Percentiles rank a stretch among this genome's conserved stretches.
These are phyloP conservation scores for Fusarium chuoi DNA, from an alignment of 2,329 filamentous ascomycete genomes.

Conservation along the genomic window DNA sequence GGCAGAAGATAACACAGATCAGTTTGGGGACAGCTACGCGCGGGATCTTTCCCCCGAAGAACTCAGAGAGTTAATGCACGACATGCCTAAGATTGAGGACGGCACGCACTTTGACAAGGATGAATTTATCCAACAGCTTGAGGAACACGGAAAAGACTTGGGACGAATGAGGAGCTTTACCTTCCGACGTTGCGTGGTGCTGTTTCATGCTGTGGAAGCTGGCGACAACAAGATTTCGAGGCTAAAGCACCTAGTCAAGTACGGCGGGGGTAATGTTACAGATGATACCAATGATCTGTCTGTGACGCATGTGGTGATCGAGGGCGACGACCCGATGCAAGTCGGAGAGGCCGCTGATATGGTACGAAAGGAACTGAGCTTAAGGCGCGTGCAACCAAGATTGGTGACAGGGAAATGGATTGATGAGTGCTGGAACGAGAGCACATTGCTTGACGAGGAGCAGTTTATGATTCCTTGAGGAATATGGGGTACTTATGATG, in stretches of 20 bases:
- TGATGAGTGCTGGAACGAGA: constrained; percentile 80
- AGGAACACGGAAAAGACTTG: constrained; percentile 65
- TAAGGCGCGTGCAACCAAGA: constrained; percentile 67
- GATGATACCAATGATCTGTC: constrained; percentile 60
- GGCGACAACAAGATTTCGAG: constrained; percentile 51
- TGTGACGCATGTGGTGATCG: constrained; percentile 78
- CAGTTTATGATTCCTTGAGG: constrained; percentile 53
- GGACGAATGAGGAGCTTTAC: constrained; percentile 60
- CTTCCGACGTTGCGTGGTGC: constrained; percentile 60
- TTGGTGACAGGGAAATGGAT: constrained; percentile 80
- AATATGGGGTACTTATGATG: constrained; percentile 26
- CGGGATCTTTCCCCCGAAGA: constrained; percentile 74
- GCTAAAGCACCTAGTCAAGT: constrained; percentile 69
- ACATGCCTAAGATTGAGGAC: constrained; percentile 62
- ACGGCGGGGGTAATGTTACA: constrained; percentile 72
- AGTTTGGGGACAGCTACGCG: constrained; percentile 84
- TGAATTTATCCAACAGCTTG: constrained; percentile 64
- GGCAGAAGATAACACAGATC: constrained; percentile 74
- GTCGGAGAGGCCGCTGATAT: constrained; percentile 52
- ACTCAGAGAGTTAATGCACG: constrained; percentile 61
- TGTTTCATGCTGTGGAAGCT: constrained; percentile 50
- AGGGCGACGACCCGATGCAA: constrained; percentile 53
- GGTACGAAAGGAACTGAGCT: constrained; percentile 59
- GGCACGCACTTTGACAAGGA: constrained; percentile 55
- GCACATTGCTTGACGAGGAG: constrained; percentile 84